phyloP scores from a whole-genome alignment of 192 early-diverging fungal genomes.

The Gonapodya sp. region DNA sequence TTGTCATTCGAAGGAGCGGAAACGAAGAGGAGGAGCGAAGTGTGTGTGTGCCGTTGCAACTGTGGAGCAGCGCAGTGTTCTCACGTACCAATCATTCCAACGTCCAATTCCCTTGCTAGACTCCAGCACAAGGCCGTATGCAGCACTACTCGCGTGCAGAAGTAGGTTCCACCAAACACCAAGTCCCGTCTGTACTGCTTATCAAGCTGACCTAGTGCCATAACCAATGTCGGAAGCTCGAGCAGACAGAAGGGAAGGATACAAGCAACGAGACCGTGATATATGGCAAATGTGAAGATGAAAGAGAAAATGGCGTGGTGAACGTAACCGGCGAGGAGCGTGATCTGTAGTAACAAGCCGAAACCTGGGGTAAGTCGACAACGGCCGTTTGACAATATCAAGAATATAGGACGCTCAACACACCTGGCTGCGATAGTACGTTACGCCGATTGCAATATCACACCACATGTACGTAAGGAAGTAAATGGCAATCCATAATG shows the following conservation, averaged over 20 bases:
- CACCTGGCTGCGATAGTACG: neutral
- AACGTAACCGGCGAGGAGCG: neutral
- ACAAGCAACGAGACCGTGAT: neutral
- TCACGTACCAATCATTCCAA: neutral
- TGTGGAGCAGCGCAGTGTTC: too few relatives aligned
- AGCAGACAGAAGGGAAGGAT: neutral
- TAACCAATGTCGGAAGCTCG: neutral
- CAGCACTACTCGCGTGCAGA: neutral
- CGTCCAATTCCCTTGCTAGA: neutral
- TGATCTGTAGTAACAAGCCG: too few relatives aligned
- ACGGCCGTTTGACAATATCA: neutral
- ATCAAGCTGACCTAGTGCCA: neutral
- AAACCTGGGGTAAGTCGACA: too few relatives aligned
- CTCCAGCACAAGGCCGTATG: neutral
- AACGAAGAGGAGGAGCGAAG: neutral
- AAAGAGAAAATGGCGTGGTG: neutral
- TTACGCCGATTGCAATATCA: neutral
- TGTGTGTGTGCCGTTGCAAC: too few relatives aligned
- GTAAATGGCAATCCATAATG: neutral
- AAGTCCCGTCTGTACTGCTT: neutral
- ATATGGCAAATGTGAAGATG: neutral
- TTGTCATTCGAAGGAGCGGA: too few relatives aligned
- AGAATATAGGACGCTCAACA: neutral
- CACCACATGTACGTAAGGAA: neutral
- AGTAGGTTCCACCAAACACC: neutral